Evolutionary conservation across 2,329 filamentous ascomycete genomes (phyloP).

Genomic region (Pestalotiopsis sp.): DNA sequence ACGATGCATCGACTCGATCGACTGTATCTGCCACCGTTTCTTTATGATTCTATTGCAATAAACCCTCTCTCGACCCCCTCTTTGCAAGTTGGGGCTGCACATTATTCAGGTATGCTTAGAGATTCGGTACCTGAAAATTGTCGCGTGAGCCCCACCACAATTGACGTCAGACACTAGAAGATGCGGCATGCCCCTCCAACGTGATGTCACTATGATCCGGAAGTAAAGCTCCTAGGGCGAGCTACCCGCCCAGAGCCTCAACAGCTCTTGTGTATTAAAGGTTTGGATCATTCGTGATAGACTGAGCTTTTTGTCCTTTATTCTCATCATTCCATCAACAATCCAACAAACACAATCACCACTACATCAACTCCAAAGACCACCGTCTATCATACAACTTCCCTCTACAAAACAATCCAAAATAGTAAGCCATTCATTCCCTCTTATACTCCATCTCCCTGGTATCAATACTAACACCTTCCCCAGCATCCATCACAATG

Average conservation of each 20-base stretch:
- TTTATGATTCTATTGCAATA: background rate
- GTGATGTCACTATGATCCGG: constrained; percentile 1
- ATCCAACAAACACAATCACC: background rate
- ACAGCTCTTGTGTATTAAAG: background rate
- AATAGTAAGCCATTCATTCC: background rate
- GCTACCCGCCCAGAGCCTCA: background rate
- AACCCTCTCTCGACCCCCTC: background rate
- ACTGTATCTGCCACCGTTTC: background rate
- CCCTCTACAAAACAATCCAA: background rate
- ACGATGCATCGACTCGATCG: background rate
- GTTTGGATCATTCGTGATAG: background rate
- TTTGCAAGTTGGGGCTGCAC: background rate
- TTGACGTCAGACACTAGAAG: background rate
- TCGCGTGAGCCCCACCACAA: background rate
- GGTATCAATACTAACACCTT: background rate
- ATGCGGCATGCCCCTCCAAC: background rate
- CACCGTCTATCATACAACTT: background rate
- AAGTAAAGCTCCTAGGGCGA: background rate
- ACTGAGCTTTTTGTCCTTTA: background rate
- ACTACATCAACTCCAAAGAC: background rate
- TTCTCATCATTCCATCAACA: background rate
- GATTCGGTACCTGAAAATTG: background rate
- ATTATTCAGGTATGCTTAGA: background rate
- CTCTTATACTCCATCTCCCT: background rate
- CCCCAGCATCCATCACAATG: constrained; percentile 30